These are phyloP conservation scores for Luffa acutangula DNA, from an alignment of 306 rosid species.

Conservation along the genomic window DNA sequence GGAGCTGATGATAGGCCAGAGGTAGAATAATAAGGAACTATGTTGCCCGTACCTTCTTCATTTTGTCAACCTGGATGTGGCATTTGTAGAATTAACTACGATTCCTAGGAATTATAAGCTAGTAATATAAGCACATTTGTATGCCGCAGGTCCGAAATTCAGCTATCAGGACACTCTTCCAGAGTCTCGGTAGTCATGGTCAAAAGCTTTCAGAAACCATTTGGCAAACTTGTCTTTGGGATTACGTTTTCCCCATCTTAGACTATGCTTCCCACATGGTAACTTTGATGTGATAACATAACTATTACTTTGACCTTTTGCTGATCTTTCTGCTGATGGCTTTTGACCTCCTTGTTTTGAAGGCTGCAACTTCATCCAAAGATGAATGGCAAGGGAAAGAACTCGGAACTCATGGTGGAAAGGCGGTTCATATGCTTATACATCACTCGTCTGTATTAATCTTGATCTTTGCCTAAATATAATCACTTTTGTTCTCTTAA, in stretches of 20 bases:
- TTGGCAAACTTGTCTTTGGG: conserved; percentile 99
- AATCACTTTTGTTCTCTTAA: neutral
- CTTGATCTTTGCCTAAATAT: conserved; percentile 2
- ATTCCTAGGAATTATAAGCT: neutral
- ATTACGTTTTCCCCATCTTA: conserved; percentile 79
- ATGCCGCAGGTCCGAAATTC: conserved; percentile 77
- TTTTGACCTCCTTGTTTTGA: conserved; percentile 17
- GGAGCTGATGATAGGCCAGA: conserved; percentile 99
- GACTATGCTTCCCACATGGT: conserved; percentile 96
- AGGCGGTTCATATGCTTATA: conserved; percentile 97
- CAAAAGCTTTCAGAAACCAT: conserved; percentile 77
- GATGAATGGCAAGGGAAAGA: conserved; percentile 98
- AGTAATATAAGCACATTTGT: neutral
- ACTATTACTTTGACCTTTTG: neutral
- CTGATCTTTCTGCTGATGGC: neutral
- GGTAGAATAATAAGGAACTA: conserved; percentile 28
- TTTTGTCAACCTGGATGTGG: neutral
- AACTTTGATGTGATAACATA: conserved; percentile 23
- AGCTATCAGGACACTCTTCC: conserved; percentile 91
- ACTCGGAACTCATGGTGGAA: conserved; percentile 97
- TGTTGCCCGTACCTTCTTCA: neutral
- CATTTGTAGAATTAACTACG: neutral
- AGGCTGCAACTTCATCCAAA: conserved; percentile 96
- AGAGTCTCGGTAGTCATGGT: conserved; percentile 84
- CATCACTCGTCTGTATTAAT: conserved; percentile 70